phyloP scores from a whole-genome alignment of 441 rosid species.

The Dalechampia spathulata region DNA sequence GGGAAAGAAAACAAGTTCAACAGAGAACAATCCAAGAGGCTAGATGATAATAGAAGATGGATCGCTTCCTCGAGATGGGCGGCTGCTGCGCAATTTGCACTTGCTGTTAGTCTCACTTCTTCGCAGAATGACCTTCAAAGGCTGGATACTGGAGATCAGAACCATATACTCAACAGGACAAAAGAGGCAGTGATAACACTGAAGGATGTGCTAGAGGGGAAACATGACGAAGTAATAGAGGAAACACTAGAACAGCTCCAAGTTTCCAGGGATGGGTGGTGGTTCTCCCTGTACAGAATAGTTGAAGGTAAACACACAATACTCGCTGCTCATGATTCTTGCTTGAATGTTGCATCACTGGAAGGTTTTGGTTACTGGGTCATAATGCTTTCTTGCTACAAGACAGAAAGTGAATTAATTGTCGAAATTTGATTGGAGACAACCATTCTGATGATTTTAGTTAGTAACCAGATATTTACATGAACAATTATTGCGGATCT shows the following conservation, averaged over 20 bases:
- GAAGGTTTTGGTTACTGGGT: too few species aligned
- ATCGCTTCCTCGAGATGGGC: constrained; percentile 46
- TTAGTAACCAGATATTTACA: too few species aligned
- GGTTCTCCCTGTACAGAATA: constrained; percentile 83
- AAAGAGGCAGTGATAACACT: constrained; percentile 73
- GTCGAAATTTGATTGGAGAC: too few species aligned
- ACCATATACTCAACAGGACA: constrained; percentile 62
- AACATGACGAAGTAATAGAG: constrained; percentile 58
- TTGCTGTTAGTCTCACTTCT: constrained; percentile 56
- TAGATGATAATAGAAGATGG: constrained; percentile 31
- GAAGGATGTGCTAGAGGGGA: constrained; percentile 76
- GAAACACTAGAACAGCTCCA: constrained; percentile 43
- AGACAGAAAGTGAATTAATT: too few species aligned
- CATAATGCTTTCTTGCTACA: too few species aligned
- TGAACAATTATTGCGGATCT: too few species aligned
- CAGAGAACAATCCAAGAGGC: constrained; percentile 16
- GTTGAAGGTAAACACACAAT: constrained; percentile 85
- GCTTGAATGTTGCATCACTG: too few species aligned
- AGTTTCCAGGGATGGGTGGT: constrained; percentile 70
- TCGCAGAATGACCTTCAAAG: constrained; percentile 73
- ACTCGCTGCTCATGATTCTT: too few species aligned
- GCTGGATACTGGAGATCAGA: constrained; percentile 46
- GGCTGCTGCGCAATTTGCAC: constrained; percentile 43
- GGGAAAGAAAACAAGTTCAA: constrained; percentile 29
- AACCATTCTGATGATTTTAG: too few species aligned